Conservation (phyloP, 2,329 filamentous ascomycete genomes). For the Trichoderma cornu-damae region DNA sequence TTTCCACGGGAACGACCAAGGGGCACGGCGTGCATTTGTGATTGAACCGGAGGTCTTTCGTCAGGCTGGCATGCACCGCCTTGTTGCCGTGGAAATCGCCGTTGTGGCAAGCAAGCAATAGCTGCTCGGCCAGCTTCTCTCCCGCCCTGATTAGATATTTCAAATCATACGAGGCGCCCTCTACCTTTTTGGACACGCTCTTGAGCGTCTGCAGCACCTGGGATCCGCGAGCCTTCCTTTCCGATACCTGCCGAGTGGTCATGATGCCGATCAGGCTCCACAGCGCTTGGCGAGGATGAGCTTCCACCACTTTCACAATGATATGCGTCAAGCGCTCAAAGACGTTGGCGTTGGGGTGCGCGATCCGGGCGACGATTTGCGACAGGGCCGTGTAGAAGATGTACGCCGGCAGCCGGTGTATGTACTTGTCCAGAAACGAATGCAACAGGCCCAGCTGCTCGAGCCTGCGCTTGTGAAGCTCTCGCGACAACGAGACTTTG, state of each 20-base stretch:
- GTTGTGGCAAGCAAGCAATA: conserved; percentile 74
- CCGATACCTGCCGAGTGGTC: conserved; percentile 66
- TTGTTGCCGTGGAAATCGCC: conserved; percentile 65
- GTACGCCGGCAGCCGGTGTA: conserved; percentile 65
- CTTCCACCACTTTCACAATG: conserved; percentile 76
- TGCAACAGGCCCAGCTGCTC: conserved; percentile 66
- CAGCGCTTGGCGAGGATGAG: conserved; percentile 84
- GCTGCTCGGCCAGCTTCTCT: conserved; percentile 75
- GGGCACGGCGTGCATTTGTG: conserved; percentile 76
- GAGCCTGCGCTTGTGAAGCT: conserved; percentile 52
- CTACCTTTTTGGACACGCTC: conserved; percentile 46
- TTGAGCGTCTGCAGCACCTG: conserved; percentile 49
- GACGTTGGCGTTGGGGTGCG: conserved; percentile 73
- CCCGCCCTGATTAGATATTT: conserved; percentile 69
- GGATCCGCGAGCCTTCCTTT: conserved; percentile 54
- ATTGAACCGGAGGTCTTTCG: conserved; percentile 74
- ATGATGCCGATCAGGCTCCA: conserved; percentile 89
- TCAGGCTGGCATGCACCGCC: conserved; percentile 66
- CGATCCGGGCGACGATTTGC: conserved; percentile 93
- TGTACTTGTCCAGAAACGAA: conserved; percentile 72
- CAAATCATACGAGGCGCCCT: conserved; percentile 54
- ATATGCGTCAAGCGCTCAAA: conserved; percentile 73
- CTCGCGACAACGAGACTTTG: conserved; percentile 48
- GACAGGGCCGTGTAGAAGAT: conserved; percentile 79
- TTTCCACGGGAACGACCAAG: conserved; percentile 84